Percentiles rank a stretch among this genome's conserved stretches.
These are phyloP conservation scores for Sodiomyces alkalinus DNA, from an alignment of 2,329 filamentous ascomycete genomes.

Conservation along the genomic window DNA sequence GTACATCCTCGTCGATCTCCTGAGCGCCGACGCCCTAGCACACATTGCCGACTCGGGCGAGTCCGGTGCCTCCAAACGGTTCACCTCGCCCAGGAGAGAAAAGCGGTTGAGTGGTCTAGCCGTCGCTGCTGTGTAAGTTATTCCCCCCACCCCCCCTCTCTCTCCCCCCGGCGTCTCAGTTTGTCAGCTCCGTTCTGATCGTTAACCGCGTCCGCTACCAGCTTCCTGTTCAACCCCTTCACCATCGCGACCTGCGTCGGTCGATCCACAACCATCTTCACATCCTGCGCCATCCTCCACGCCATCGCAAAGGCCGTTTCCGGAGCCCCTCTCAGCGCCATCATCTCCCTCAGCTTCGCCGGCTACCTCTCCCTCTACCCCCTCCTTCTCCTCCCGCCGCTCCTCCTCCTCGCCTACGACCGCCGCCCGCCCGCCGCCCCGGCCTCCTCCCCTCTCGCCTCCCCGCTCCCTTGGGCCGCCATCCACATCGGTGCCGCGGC, in stretches of 20 bases:
- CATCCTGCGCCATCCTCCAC: constrained; percentile 73
- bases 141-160: neutral
- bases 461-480: constrained; percentile 33
- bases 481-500: constrained; percentile 37
- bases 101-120: constrained; percentile 60
- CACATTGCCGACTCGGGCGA: constrained; percentile 72
- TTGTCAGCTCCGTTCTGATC: neutral
- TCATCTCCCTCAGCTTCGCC: constrained; percentile 75
- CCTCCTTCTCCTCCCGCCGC: constrained; percentile 67
- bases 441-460: constrained; percentile 17
- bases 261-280: constrained; percentile 77
- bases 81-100: constrained; percentile 61
- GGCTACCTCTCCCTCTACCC: constrained; percentile 90
- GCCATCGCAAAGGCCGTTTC: constrained; percentile 68
- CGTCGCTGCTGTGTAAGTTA: constrained; percentile 60
- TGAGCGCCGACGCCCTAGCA: constrained; percentile 66
- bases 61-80: constrained; percentile 56
- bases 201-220: no score
- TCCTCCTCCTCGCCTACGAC: constrained; percentile 70
- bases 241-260: constrained; percentile 83
- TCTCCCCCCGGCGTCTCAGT: neutral
- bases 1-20: constrained; percentile 66
- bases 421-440: constrained; percentile 23
- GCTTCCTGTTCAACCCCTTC: constrained; percentile 89
- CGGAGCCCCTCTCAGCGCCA: constrained; percentile 58